Evolutionary conservation across 176 grass and related monocot species (phyloP).

Genomic region (Lolium rigidum): DNA sequence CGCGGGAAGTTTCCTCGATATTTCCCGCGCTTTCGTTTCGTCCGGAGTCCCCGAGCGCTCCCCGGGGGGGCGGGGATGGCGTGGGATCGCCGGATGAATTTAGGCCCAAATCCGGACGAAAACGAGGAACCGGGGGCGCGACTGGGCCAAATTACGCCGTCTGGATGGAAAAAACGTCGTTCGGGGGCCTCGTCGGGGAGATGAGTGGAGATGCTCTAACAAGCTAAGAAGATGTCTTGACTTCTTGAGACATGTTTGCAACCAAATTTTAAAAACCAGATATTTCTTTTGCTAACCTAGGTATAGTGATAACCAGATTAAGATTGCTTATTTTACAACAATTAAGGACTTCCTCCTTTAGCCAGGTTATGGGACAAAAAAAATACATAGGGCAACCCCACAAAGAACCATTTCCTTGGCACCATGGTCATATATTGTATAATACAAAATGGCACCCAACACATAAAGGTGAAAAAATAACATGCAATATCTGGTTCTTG

Average conservation of each 20-base stretch:
- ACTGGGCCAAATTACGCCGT: too few species aligned
- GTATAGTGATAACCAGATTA: neutral
- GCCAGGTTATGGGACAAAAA: slow-evolving; percentile 15
- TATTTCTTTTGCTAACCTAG: neutral
- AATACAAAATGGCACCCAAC: slow-evolving; percentile 50
- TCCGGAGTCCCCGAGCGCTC: too few species aligned
- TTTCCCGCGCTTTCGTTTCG: too few species aligned
- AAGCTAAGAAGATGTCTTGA: neutral
- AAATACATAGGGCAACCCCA: slow-evolving; percentile 15
- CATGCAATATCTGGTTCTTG: neutral
- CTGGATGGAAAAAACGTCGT: too few species aligned
- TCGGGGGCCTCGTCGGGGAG: too few species aligned
- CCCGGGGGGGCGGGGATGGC: too few species aligned
- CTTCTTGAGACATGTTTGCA: neutral
- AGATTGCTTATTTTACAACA: slow-evolving; percentile 25
- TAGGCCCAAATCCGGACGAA: too few species aligned
- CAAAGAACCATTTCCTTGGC: slow-evolving; percentile 55
- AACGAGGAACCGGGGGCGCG: too few species aligned
- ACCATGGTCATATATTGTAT: slow-evolving; percentile 56
- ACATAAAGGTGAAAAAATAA: neutral
- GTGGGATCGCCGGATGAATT: too few species aligned
- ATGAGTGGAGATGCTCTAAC: too few species aligned
- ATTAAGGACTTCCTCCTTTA: slow-evolving; percentile 36
- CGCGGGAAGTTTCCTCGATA: too few species aligned
- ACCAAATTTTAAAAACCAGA: neutral